Base-by-base conservation (phyloP, 1,139 yeast genomes). In the Debaryomyces robertsiae region DNA sequence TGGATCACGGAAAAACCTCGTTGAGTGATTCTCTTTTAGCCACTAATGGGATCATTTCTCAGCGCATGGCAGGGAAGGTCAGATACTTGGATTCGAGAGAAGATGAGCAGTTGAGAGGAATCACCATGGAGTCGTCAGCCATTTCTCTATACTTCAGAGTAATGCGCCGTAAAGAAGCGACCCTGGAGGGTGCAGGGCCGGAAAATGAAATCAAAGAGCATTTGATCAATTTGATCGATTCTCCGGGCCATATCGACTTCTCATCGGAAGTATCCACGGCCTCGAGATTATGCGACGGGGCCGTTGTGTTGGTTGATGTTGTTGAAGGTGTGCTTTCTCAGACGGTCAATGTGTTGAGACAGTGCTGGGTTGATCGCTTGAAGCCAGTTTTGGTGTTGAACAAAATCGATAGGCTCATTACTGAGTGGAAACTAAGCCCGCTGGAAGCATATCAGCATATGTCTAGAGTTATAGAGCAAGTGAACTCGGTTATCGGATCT, bases 251-350 rank as follows among this genome's bases (percentile, higher is more conserved):
- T 58, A 90, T 94, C 50, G 99, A 94, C 63, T 94, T 94, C 59
- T 85, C 96, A 1, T 85, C 95, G 6, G 99, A 94, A 58, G 98
- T 94, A 0, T 87, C 96, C 11, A 87, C 96, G 0, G 95, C 98
- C 0, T 89, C 98, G 2, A 75, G 98, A 56, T 69, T 94, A 37
- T 94, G 98, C 65, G 99, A 94, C 60, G 98, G 98, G 27, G 97
- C 98, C 0, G 84, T 94, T 4, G 94, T 94, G 0, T 70, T 94
- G 15, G 96, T 94, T 1, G 98, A 93, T 61, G 98, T 88, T 2
- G 96, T 94, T 3, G 99, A 94, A 65, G 99, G 99, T 24, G 98
- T 94, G 0, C 90, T 98, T 56, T 90, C 96, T 0, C 98, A 93
- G 60, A 94, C 98, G 0, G 88, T 93, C 7, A 91, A 94, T 18